Base-by-base conservation (phyloP, 441 rosid genomes). In the Populus hybrid region DNA sequence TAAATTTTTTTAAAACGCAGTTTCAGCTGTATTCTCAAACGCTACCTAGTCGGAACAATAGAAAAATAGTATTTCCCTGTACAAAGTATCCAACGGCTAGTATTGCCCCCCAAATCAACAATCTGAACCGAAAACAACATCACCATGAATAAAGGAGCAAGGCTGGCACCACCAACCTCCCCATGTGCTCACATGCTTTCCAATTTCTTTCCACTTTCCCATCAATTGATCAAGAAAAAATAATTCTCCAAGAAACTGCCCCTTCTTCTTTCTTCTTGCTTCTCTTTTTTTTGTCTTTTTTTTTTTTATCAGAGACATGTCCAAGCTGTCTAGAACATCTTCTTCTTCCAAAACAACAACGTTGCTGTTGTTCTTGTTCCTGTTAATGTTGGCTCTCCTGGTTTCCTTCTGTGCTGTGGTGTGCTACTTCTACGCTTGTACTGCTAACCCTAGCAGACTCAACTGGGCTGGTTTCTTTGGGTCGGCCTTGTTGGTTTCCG, bases 361-460 rank as follows among this genome's bases (percentile, higher is more conserved):
- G 80, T 26, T 65, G 80, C 11, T 65, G 19, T 40, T 71, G 7
- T 42, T 71, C 23, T n/a, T 66, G 71, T 9, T 35, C 61, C 10
- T 34, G 10, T 34, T 77, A 9, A 6, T 65, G 3, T 6, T 7
- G 7, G 28, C 40, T 64, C 42, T 40, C 18, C 1, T 46, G 21
- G 7, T 18, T 18, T 53, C 9, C 19, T 53, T 53, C 6, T 18
- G 3, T 53, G 4, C 42, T 9, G 16, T 63, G 7, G 2, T 28
- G n/a, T 16, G n/a, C n/a, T 53, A 2, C 8, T 18, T 16, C 61
- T 6, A 53, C 61, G 61, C 28, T 21, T 38, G 26, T 18, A 7
- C 23, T 64, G 9, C 50, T 3, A 18, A 53, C 23, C 6, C 63
- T 7, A 19, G 21, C 6, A 6, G 63, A 53, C 63, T 19, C 21